A percentile compares a stretch with the other conserved stretches of the same genome.
These are phyloP conservation scores for Boletellus emodensis DNA, from an alignment of 768 basidiomycete species.

Conservation along the genomic window DNA sequence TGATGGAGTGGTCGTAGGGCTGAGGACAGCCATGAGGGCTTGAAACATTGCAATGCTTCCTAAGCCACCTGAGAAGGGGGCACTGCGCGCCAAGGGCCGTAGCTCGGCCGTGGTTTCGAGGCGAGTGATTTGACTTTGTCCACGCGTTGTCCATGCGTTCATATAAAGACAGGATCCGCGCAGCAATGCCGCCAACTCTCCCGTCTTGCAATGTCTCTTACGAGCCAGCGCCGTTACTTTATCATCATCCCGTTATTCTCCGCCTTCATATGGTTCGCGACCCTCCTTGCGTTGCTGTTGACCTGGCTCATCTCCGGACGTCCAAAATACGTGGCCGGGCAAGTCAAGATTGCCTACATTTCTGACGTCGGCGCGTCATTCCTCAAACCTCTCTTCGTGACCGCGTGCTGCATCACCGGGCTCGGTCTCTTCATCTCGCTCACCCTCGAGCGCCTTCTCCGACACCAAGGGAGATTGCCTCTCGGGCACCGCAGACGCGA, in stretches of 20 bases:
- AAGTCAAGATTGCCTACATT: conserved; percentile 64
- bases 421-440: conserved; percentile 59
- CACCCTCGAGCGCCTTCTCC: conserved; percentile 55
- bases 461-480: conserved; percentile 65
- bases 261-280: conserved; percentile 68
- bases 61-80: not conserved
- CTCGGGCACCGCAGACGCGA: conserved; percentile 58
- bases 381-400: conserved; percentile 73
- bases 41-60: not conserved
- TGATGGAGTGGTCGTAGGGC: no score
- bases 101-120: no score
- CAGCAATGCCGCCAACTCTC: not conserved
- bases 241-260: conserved; percentile 61
- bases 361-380: conserved; percentile 73
- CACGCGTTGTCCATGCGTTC: not conserved
- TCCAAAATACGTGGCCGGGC: conserved; percentile 46
- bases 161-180: conserved; percentile 4
- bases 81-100: no score
- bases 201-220: conserved; percentile 14
- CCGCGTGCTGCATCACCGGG: conserved; percentile 60
- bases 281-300: conserved; percentile 64
- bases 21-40: no score
- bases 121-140: not conserved
- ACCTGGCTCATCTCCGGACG: conserved; percentile 67
- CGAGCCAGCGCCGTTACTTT: conserved; percentile 49